Evolutionary conservation across 768 basidiomycete species (phyloP), one percentile per base, ranked within the genome.

Genomic region (Amanita rubescens): DNA sequence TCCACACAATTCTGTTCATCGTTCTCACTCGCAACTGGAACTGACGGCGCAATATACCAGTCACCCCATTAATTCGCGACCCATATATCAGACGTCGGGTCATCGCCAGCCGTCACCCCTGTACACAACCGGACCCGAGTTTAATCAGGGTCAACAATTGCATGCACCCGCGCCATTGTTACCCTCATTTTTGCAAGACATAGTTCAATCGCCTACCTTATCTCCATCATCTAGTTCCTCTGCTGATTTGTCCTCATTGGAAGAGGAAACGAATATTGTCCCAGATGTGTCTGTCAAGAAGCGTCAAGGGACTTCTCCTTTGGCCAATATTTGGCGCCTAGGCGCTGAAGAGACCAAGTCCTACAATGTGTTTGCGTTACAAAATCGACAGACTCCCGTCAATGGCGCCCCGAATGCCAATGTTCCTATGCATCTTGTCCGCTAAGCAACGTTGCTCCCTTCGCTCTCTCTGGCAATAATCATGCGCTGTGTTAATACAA

Each of bases 181-280:
- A n/a, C 87, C 87, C 3, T 81, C 87, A 7, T 90, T 88, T 70
- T 65, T 90, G 58, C 84, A 87, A 61, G 84, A 88, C 57, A 82
- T 87, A 20, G 78, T 88, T 17, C 79, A 82, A 61, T 80, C 82
- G 0, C 83, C 83, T n/a, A 76, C 81, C 9, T 66, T 79, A 45
- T 84, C 85, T 5, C 79, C 84, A 17, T 75, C 82, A 4, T 82
- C 81, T 14, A 75, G 83, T 8, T 83, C 81, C 5, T 84, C 84
- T 1, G 77, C 82, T 3, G 85, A 86, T 53, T 64, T 85, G 39
- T 82, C 82, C 3, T 84, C 81, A 2, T 69, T 80, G 15, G 85
- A 86, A 56, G 85, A 85, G 48, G 73, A 72, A 43, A 44, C 60
- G 3, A 63, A 71, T 6, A 59, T 60, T 14, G 59, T 59, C 50